Percentiles rank a stretch among this genome's conserved stretches.
Evolutionary conservation across 176 grass and related monocot genomes (phyloP).

Genomic region (Musa beccarii): DNA sequence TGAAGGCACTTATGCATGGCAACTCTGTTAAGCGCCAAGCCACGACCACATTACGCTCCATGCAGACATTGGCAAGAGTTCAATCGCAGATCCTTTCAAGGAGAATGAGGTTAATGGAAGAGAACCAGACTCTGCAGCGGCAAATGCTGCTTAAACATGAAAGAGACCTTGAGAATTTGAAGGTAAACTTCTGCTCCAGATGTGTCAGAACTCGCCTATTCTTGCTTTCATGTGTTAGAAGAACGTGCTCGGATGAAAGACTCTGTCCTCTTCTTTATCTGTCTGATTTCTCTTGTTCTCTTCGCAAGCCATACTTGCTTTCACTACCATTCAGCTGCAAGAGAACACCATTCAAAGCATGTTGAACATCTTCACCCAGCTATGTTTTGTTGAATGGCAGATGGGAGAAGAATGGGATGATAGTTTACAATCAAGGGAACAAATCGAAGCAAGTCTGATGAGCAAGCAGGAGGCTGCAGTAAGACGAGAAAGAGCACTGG

Average conservation of each 20-base stretch:
- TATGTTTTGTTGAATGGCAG: conserved; percentile 20
- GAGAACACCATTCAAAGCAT: no score
- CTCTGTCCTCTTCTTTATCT: no score
- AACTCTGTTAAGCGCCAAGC: conserved; percentile 88
- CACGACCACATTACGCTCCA: conserved; percentile 73
- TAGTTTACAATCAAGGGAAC: conserved; percentile 70
- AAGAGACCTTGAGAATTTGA: conserved; percentile 23
- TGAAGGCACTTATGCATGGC: conserved; percentile 76
- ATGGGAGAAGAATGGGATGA: conserved; percentile 93
- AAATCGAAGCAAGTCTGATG: conserved; percentile 27
- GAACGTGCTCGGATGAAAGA: no score
- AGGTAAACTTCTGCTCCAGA: conserved; percentile 29
- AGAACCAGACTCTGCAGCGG: conserved; percentile 79
- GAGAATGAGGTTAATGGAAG: conserved; percentile 71
- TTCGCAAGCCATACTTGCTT: no score
- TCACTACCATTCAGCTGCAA: no score
- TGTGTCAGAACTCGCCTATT: background rate
- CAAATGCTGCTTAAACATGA: conserved; percentile 12
- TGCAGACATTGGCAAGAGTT: conserved; percentile 85
- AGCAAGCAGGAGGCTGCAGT: no score
- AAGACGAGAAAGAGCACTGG: no score
- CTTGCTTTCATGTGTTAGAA: no score
- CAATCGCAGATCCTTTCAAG: conserved; percentile 77
- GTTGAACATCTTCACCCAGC: no score
- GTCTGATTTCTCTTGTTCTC: no score